Percentiles rank a stretch among this genome's conserved stretches.
Conservation (phyloP, 768 basidiomycete species). For the Hygrophorus russula region DNA sequence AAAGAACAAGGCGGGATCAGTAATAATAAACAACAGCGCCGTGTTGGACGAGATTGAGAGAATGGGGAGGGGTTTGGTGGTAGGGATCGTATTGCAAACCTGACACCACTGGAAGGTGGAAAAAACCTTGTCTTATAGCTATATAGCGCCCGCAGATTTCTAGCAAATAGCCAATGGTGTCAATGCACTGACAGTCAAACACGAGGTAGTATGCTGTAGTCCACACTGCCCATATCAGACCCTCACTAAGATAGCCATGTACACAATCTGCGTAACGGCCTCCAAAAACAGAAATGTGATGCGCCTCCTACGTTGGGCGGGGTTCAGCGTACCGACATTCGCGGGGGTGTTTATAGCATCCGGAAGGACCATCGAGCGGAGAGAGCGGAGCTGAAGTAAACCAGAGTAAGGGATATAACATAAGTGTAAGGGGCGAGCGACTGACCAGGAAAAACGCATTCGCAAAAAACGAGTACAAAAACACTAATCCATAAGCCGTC, state of each 20-base stretch:
- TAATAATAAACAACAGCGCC: slow-evolving; percentile 54
- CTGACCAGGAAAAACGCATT: slow-evolving; percentile 90
- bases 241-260: slow-evolving; percentile 77
- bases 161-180: too few species aligned
- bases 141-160: too few species aligned
- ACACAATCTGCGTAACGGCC: slow-evolving; percentile 70
- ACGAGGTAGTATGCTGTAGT: too few species aligned
- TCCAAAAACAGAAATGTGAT: slow-evolving; percentile 86
- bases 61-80: slow-evolving; percentile 59
- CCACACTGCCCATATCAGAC: too few species aligned
- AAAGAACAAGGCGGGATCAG: slow-evolving; percentile 43
- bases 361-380: slow-evolving; percentile 85
- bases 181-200: too few species aligned
- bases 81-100: slow-evolving; percentile 26
- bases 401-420: neutral
- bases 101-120: too few species aligned
- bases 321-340: slow-evolving; percentile 54
- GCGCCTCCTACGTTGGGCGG: slow-evolving; percentile 70
- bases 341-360: slow-evolving; percentile 39
- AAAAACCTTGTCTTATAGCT: neutral
- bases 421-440: slow-evolving; percentile 9
- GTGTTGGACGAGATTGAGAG: slow-evolving; percentile 69
- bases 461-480: slow-evolving; percentile 78
- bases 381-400: slow-evolving; percentile 68
- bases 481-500: slow-evolving; percentile 58